These are phyloP conservation scores for Dictyostelium capitatum DNA, from an alignment of 78 protist genomes.

Conservation along the genomic window DNA sequence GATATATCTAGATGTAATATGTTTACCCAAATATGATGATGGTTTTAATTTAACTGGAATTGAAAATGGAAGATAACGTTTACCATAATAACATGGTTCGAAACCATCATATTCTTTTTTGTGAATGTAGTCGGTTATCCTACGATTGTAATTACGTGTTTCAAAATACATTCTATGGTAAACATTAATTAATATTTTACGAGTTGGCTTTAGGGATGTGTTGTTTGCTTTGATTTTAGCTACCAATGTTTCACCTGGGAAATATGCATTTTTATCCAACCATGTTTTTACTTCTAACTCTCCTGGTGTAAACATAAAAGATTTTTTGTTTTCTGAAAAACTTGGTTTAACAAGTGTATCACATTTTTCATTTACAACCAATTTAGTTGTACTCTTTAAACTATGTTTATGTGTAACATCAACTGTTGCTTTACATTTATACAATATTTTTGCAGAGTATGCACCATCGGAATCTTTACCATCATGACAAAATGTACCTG, in stretches of 20 bases:
- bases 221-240: conserved; percentile 52
- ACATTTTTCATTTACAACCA: conserved; percentile 60
- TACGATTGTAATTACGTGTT: conserved; percentile 56
- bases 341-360: conserved; percentile 52
- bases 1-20: conserved; percentile 14
- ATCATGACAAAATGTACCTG: conserved; percentile 78
- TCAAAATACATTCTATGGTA: conserved; percentile 29
- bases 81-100: conserved; percentile 76
- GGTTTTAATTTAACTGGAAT: conserved; percentile 67
- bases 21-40: conserved; percentile 59
- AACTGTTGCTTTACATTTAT: conserved; percentile 75
- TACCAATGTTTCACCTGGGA: conserved; percentile 72
- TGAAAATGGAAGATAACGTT: conserved; percentile 66
- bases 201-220: conserved; percentile 43
- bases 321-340: conserved; percentile 49
- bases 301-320: conserved; percentile 58
- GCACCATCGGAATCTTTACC: conserved; percentile 42
- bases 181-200: conserved; percentile 50
- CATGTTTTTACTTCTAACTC: conserved; percentile 44
- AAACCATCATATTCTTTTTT: conserved; percentile 66
- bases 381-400: conserved; percentile 32
- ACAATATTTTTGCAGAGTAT: conserved; percentile 47
- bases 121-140: conserved; percentile 11
- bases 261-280: conserved; percentile 72
- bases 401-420: conserved; percentile 55